Evolutionary conservation across 148 eudicot species (phyloP).

Genomic region (Chenopodium berlandieri): DNA sequence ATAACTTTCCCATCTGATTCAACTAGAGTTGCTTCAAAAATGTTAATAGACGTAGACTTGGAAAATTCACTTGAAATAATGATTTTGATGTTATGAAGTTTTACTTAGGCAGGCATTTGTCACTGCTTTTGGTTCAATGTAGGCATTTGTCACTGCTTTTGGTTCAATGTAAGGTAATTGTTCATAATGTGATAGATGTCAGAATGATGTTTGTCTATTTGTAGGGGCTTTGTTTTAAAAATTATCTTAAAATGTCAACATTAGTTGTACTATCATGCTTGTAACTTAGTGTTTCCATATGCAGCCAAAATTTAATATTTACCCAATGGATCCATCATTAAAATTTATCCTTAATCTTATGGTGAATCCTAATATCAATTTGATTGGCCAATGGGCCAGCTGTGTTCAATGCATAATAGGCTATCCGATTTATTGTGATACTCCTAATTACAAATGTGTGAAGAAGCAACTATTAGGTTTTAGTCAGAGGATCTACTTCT

Average conservation of each 20-base stretch:
- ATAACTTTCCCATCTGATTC: background rate
- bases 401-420: background rate
- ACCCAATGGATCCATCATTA: background rate
- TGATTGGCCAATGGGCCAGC: background rate
- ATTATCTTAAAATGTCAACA: too few relatives aligned
- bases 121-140: background rate
- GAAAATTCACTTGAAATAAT: too few relatives aligned
- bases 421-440: too few relatives aligned
- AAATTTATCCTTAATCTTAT: too few relatives aligned
- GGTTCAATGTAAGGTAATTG: background rate
- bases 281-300: background rate
- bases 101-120: background rate
- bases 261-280: background rate
- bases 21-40: background rate
- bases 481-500: too few relatives aligned
- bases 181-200: background rate
- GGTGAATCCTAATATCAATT: background rate
- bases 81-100: background rate
- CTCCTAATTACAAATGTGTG: background rate
- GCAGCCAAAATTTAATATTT: background rate
- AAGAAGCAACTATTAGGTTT: background rate
- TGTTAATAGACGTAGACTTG: background rate
- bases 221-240: background rate
- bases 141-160: background rate
- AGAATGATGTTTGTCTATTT: background rate